Conservation (phyloP, 2,329 filamentous ascomycete species). For the Penicillium sp. region DNA sequence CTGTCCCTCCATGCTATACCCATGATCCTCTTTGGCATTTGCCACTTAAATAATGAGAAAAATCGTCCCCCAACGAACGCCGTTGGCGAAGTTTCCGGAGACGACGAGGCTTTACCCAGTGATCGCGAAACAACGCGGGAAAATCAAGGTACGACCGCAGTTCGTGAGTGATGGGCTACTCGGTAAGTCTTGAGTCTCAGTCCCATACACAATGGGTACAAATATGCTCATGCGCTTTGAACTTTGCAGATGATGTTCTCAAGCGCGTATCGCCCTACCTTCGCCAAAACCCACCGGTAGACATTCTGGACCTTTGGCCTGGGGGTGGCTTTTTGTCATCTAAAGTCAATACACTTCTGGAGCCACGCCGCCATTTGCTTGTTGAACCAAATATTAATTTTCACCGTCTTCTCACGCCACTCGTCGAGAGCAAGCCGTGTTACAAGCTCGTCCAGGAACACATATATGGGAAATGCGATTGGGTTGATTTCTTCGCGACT, state of each 20-base stretch:
- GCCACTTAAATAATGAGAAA: background rate
- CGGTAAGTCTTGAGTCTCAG: constrained; percentile 26
- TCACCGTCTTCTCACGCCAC: constrained; percentile 57
- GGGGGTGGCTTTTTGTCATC: constrained; percentile 75
- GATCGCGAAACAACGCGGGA: constrained; percentile 1
- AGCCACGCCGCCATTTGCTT: constrained; percentile 79
- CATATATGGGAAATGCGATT: constrained; percentile 59
- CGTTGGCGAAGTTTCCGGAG: constrained; percentile 23
- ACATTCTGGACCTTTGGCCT: constrained; percentile 83
- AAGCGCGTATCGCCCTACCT: constrained; percentile 68
- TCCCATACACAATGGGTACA: background rate
- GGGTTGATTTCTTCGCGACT: constrained; percentile 38
- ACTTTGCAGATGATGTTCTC: constrained; percentile 61
- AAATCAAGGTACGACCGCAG: constrained; percentile 14
- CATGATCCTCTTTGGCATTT: background rate
- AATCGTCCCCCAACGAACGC: background rate
- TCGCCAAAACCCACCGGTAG: constrained; percentile 69
- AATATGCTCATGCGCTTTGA: constrained; percentile 3
- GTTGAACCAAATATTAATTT: constrained; percentile 66
- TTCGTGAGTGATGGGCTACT: constrained; percentile 35
- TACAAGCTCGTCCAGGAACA: constrained; percentile 52
- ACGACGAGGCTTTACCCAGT: constrained; percentile 8
- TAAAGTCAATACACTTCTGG: constrained; percentile 69
- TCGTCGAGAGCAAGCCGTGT: constrained; percentile 51
- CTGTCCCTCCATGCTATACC: background rate